Evolutionary conservation across 1,284 basidiomycete genomes (phyloP).

Genomic region (Cerrena zonata): DNA sequence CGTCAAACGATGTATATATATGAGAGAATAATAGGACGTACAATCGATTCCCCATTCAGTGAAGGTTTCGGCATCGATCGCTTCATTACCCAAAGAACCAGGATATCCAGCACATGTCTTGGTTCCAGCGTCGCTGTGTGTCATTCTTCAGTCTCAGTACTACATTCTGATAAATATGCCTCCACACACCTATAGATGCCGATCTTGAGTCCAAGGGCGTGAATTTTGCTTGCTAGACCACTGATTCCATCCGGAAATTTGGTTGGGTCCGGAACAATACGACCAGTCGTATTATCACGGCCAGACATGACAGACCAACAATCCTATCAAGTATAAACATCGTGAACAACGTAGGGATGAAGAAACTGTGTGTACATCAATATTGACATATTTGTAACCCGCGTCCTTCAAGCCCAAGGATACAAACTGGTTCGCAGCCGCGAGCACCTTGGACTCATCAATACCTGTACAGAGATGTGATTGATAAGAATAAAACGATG

Average conservation of each 20-base stretch:
- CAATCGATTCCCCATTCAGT: conserved; percentile 50
- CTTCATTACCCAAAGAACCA: conserved; percentile 45
- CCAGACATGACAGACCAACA: conserved; percentile 43
- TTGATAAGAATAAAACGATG: neutral
- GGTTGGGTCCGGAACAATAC: conserved; percentile 42
- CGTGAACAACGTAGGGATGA: too few relatives aligned
- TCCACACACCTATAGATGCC: conserved; percentile 45
- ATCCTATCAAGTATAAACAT: conserved; percentile 32
- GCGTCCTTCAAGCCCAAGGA: conserved; percentile 44
- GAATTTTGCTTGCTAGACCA: conserved; percentile 39
- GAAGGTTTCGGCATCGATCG: conserved; percentile 46
- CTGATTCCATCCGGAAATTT: conserved; percentile 53
- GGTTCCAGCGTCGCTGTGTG: conserved; percentile 46
- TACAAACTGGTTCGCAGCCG: conserved; percentile 42
- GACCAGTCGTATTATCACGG: conserved; percentile 36
- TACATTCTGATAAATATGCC: too few relatives aligned
- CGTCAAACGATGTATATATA: conserved; percentile 10
- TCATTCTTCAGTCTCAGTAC: neutral
- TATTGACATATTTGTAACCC: conserved; percentile 52
- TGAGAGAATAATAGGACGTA: conserved; percentile 13
- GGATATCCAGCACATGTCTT: conserved; percentile 49
- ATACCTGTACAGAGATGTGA: conserved; percentile 35
- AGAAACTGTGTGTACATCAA: conserved; percentile 49
- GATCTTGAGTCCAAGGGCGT: conserved; percentile 45
- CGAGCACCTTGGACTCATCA: conserved; percentile 40